phyloP scores from a whole-genome alignment of 2,329 filamentous ascomycete species.

The Gliomastix tumulicola region DNA sequence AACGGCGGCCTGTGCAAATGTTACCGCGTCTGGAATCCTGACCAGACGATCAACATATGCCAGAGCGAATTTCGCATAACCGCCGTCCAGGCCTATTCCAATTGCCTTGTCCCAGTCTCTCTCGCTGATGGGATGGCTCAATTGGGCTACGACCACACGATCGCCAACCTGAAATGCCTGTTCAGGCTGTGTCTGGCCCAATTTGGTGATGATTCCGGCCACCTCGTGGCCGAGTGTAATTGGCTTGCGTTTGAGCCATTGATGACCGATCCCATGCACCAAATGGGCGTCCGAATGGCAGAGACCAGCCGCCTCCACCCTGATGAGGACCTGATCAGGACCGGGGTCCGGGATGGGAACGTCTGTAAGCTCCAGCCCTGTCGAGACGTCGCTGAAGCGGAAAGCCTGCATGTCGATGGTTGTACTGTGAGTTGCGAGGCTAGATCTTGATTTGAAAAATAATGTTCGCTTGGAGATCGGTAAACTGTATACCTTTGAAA shows the following conservation, averaged over 20 bases:
- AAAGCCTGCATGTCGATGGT: background rate
- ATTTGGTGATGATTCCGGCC: slow-evolving; percentile 1
- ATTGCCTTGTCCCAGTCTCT: background rate
- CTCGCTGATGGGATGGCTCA: background rate
- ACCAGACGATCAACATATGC: background rate
- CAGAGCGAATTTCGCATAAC: slow-evolving; percentile 1
- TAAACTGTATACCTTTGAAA: too few species aligned
- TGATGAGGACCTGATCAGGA: slow-evolving; percentile 2
- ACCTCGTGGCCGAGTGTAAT: slow-evolving; percentile 6
- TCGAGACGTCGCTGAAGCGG: background rate
- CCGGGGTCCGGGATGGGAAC: slow-evolving; percentile 4
- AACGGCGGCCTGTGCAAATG: slow-evolving; percentile 23
- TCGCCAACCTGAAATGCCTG: background rate
- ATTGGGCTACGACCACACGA: slow-evolving; percentile 1
- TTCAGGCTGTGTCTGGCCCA: too few species aligned
- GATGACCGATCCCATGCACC: background rate
- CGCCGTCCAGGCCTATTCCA: slow-evolving; percentile 3
- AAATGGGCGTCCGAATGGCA: slow-evolving; percentile 5
- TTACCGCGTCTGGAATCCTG: slow-evolving; percentile 8
- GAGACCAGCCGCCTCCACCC: slow-evolving; percentile 3
- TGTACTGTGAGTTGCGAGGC: too few species aligned
- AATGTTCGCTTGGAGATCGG: too few species aligned
- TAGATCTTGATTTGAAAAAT: too few species aligned
- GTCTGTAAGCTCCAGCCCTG: slow-evolving; percentile 1
- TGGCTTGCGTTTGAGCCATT: background rate